Conservation (phyloP, 148 eudicot genomes). For the Chenopodium suecicum region DNA sequence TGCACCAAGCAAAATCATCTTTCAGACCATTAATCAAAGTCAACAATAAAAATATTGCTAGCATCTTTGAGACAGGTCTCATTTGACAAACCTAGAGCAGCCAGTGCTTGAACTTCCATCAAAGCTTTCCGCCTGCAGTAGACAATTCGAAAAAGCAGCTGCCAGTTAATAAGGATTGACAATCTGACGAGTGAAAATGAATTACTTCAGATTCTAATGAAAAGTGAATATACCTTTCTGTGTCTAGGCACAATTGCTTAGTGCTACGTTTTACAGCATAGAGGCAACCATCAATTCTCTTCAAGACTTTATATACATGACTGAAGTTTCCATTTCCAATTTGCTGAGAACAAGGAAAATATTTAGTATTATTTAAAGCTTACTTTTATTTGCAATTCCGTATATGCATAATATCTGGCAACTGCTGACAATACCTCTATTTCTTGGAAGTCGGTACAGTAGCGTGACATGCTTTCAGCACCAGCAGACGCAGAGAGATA, state of each 20-base stretch:
- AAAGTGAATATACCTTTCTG: conserved; percentile 54
- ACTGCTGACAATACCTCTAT: conserved; percentile 54
- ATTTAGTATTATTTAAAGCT: conserved; percentile 4
- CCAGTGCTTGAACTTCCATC: conserved; percentile 96
- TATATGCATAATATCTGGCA: neutral
- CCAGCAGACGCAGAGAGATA: conserved; percentile 44
- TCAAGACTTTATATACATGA: conserved; percentile 72
- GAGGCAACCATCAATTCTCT: conserved; percentile 86
- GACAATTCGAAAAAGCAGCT: conserved; percentile 24
- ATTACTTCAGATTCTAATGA: neutral
- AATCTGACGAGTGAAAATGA: neutral
- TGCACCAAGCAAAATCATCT: conserved; percentile 30
- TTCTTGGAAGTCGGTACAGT: conserved; percentile 78
- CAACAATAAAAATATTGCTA: neutral
- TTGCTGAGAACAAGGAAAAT: conserved; percentile 50
- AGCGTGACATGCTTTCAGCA: conserved; percentile 70
- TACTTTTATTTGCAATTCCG: neutral
- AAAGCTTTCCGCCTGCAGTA: conserved; percentile 79
- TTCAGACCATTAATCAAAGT: neutral
- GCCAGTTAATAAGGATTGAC: neutral
- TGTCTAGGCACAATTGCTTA: conserved; percentile 60
- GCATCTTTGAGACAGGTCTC: neutral
- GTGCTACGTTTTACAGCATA: conserved; percentile 86
- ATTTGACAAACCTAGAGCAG: conserved; percentile 68
- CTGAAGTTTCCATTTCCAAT: conserved; percentile 92